Conservation (phyloP, 73 alveolate genomes). For the Stentor roeselii region DNA sequence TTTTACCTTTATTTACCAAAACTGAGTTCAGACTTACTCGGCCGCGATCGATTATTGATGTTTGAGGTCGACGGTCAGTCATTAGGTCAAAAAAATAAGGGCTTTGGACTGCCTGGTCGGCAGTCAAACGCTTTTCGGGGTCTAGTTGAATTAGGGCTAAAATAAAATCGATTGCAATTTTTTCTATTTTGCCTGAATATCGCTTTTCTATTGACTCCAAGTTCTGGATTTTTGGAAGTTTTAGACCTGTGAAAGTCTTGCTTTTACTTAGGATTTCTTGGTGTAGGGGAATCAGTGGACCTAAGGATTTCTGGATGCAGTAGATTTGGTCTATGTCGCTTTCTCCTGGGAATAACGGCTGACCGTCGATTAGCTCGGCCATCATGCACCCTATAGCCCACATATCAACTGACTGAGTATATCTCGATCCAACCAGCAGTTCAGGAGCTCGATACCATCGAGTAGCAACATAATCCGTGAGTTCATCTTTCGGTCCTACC, state of each 20-base stretch:
- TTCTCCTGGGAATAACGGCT: slow-evolving; percentile 85
- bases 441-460: slow-evolving; percentile 79
- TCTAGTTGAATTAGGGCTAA: slow-evolving; percentile 71
- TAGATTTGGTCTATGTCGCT: slow-evolving; percentile 61
- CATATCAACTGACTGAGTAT: slow-evolving; percentile 38
- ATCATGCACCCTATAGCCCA: slow-evolving; percentile 76
- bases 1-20: too few relatives aligned
- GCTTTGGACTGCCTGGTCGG: slow-evolving; percentile 67
- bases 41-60: too few relatives aligned
- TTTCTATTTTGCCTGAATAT: slow-evolving; percentile 75
- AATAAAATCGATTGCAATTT: slow-evolving; percentile 62
- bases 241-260: slow-evolving; percentile 67
- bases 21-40: too few relatives aligned
- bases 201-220: slow-evolving; percentile 92
- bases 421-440: slow-evolving; percentile 29
- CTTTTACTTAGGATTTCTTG: slow-evolving; percentile 66
- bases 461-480: slow-evolving; percentile 73
- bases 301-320: slow-evolving; percentile 57
- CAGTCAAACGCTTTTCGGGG: slow-evolving; percentile 69
- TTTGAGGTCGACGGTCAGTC: too few relatives aligned
- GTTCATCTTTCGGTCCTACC: slow-evolving; percentile 8
- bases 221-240: slow-evolving; percentile 74
- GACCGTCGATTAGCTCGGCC: slow-evolving; percentile 87
- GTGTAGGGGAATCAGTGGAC: slow-evolving; percentile 74
- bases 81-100: slow-evolving; percentile 67